These are phyloP conservation scores for Ogataea allantospora DNA, from an alignment of 805 yeast genomes.

Conservation along the genomic window DNA sequence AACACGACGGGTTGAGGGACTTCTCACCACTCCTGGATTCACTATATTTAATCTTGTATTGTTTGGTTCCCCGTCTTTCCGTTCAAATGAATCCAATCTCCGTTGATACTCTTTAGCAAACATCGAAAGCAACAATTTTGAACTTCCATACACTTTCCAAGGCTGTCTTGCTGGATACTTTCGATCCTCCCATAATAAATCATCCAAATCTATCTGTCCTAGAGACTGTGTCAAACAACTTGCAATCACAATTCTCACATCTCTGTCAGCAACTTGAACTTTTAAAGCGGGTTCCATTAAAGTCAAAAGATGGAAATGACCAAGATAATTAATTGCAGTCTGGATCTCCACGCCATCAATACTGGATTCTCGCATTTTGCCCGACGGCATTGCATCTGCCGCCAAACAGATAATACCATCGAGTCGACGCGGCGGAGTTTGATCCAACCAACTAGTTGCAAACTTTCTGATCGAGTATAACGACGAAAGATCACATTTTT, in stretches of 20 bases:
- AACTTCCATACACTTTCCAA: constrained; percentile 75
- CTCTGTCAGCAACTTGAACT: constrained; percentile 92
- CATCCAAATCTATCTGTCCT: constrained; percentile 61
- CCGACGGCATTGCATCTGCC: constrained; percentile 73
- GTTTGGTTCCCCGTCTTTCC: constrained; percentile 69
- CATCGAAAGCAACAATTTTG: constrained; percentile 73
- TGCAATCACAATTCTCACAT: constrained; percentile 77
- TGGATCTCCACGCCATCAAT: constrained; percentile 86
- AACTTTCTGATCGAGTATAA: constrained; percentile 77
- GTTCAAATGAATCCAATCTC: constrained; percentile 52
- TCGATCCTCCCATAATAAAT: constrained; percentile 59
- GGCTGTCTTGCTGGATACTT: constrained; percentile 63
- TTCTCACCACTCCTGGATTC: constrained; percentile 91
- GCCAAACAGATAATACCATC: constrained; percentile 92
- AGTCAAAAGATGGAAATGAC: constrained; percentile 77
- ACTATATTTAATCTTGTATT: constrained; percentile 71
- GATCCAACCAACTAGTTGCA: constrained; percentile 93
- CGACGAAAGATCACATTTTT: constrained; percentile 76
- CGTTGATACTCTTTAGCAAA: constrained; percentile 80
- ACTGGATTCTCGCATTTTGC: constrained; percentile 61
- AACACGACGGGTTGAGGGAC: constrained; percentile 79
- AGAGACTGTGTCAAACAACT: constrained; percentile 76
- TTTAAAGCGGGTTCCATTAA: constrained; percentile 79
- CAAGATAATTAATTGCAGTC: constrained; percentile 76
- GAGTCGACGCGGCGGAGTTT: constrained; percentile 82